These are phyloP conservation scores for Musa balbisiana DNA, from an alignment of 202 grass and related monocot species.

Conservation along the genomic window DNA sequence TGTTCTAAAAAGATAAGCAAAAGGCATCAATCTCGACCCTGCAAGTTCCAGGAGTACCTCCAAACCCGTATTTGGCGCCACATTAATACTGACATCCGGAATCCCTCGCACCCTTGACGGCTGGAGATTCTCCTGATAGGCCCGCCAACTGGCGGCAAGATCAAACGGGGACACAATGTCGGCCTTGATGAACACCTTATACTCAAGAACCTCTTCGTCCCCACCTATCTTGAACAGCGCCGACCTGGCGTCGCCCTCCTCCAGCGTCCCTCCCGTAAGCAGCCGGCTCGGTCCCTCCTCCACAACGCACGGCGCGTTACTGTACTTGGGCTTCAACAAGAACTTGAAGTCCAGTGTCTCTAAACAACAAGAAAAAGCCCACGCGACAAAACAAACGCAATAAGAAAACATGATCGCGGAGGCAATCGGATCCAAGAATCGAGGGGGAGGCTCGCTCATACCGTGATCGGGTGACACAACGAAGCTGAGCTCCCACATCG, in stretches of 20 bases:
- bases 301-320: constrained; percentile 41
- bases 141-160: constrained; percentile 82
- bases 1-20: background rate
- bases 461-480: constrained; percentile 61
- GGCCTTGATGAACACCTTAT: constrained; percentile 48
- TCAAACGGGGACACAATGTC: constrained; percentile 85
- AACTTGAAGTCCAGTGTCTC: constrained; percentile 90
- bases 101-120: constrained; percentile 57
- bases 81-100: constrained; percentile 54
- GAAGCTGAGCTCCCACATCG: constrained; percentile 82
- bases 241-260: constrained; percentile 41
- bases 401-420: background rate
- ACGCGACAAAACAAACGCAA: background rate
- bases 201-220: constrained; percentile 48
- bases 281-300: constrained; percentile 64
- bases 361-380: constrained; percentile 21
- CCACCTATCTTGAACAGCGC: constrained; percentile 55
- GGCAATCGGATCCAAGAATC: background rate
- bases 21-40: background rate
- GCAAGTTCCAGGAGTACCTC: constrained; percentile 44
- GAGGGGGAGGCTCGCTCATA: constrained; percentile 17
- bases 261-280: constrained; percentile 35
- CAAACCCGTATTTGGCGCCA: constrained; percentile 29
- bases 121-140: constrained; percentile 64
- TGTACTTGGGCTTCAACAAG: constrained; percentile 48